Evolutionary conservation across 768 basidiomycete genomes (phyloP), one percentile per base, ranked within the genome.

Genomic region (Hydnum rufescens): DNA sequence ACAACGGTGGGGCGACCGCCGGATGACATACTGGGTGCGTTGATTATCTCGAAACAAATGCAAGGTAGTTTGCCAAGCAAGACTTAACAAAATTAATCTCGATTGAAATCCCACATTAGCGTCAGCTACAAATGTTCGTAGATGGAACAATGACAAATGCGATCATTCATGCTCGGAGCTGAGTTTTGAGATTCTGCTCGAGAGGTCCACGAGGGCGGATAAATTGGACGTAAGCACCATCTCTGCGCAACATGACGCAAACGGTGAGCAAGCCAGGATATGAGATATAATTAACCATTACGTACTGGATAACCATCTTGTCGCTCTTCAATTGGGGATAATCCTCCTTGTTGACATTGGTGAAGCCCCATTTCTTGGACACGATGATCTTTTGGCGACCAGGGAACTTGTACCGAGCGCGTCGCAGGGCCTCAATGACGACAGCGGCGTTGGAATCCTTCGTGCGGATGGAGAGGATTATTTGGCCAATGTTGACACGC

Each of bases 321-420:
- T 88, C 82, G 62, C 78, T 78, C 75, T 93, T 92, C 59, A 92
- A 72, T 69, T 77, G 79, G 63, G 75, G 61, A 67, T 95, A 97
- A 46, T 92, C 89, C 59, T 77, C 80, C 67, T 88, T 80, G 65
- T 78, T 77, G 54, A 96, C 89, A 60, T 83, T 82, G 39, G 95
- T 99, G 73, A 99, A 97, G 56, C 92, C 92, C 90, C 95, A 96
- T 76, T 93, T 95, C 76, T 88, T 88, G 54, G 82, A 87, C 59
- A 89, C 74, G 59, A 92, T 90, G 66, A 93, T 90, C 77, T 93
- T 93, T 73, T 93, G 89, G 63, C 88, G 78, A 53, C 89, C 88
- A n/a, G 88, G 86, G 82, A 90, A 93, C 79, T 97, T 99, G 79
- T 97, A 97, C 52, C 93, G 85, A 6, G 90, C 87, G 61, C 92